Evolutionary conservation across 768 basidiomycete species (phyloP).

Genomic region (Crassisporium funariophilum): DNA sequence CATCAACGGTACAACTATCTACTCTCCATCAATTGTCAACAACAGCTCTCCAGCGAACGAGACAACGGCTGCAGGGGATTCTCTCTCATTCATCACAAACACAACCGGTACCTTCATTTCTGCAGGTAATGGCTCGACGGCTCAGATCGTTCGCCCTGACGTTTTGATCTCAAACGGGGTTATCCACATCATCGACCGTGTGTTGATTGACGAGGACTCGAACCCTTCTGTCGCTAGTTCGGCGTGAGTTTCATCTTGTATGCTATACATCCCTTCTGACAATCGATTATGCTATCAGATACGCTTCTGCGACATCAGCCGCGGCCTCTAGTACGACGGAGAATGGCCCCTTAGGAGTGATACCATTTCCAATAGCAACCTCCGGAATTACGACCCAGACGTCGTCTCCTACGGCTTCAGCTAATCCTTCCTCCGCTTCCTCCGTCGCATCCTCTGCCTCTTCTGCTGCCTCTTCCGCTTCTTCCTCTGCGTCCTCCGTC

Average conservation of each 20-base stretch:
- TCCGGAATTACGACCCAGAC: no score
- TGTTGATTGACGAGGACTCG: slow-evolving; percentile 47
- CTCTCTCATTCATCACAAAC: slow-evolving; percentile 54
- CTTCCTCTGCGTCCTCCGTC: slow-evolving; percentile 14
- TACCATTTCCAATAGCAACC: neutral
- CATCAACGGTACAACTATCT: slow-evolving; percentile 69
- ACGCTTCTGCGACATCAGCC: slow-evolving; percentile 46
- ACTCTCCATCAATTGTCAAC: slow-evolving; percentile 53
- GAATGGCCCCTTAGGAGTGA: slow-evolving; percentile 40
- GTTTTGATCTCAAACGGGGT: slow-evolving; percentile 70
- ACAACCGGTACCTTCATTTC: slow-evolving; percentile 59
- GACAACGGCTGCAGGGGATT: slow-evolving; percentile 60
- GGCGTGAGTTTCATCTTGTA: slow-evolving; percentile 44
- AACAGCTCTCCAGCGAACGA: slow-evolving; percentile 26
- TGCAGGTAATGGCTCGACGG: slow-evolving; percentile 29
- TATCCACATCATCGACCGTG: slow-evolving; percentile 59
- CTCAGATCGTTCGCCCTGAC: slow-evolving; percentile 57
- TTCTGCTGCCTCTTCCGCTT: slow-evolving; percentile 9
- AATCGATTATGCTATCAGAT: slow-evolving; percentile 40
- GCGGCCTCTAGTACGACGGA: slow-evolving; percentile 34
- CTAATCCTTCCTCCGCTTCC: slow-evolving; percentile 12
- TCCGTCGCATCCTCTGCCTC: slow-evolving; percentile 9
- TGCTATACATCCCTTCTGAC: neutral
- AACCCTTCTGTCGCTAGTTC: slow-evolving; percentile 48
- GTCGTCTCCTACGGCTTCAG: slow-evolving; percentile 9